Evolutionary conservation across 495 filamentous ascomycete species (phyloP).

Genomic region (Pseudoneurospora amorphoporcata): DNA sequence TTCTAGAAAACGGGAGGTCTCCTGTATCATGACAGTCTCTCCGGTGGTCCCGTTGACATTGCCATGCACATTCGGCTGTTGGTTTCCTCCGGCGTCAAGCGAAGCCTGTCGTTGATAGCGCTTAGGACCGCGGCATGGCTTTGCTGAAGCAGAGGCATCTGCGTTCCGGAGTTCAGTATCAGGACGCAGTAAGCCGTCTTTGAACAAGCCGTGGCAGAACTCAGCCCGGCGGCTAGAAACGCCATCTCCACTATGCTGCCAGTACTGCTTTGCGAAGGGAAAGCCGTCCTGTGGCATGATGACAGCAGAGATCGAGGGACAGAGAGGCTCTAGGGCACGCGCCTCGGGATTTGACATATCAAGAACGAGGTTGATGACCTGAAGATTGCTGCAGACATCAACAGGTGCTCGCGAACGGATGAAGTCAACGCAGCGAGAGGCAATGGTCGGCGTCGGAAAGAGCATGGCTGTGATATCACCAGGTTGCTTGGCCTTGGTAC

Average conservation of each 20-base stretch:
- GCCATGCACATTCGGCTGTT: slow-evolving; percentile 2
- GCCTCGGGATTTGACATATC: slow-evolving; percentile 42
- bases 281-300: slow-evolving; percentile 57
- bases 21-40: slow-evolving; percentile 33
- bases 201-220: slow-evolving; percentile 67
- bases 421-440: slow-evolving; percentile 61
- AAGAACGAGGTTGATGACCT: slow-evolving; percentile 55
- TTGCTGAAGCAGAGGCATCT: slow-evolving; percentile 18
- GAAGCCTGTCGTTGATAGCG: slow-evolving; percentile 59
- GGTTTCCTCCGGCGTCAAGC: slow-evolving; percentile 25
- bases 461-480: slow-evolving; percentile 46
- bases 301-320: slow-evolving; percentile 53
- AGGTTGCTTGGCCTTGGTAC: slow-evolving; percentile 38
- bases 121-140: slow-evolving; percentile 52
- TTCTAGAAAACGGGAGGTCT: slow-evolving; percentile 75
- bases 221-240: slow-evolving; percentile 86
- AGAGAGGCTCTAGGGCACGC: slow-evolving; percentile 28
- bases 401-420: slow-evolving; percentile 46
- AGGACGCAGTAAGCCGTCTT: slow-evolving; percentile 57
- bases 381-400: slow-evolving; percentile 38
- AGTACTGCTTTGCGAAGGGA: slow-evolving; percentile 73
- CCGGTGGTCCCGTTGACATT: slow-evolving; percentile 1
- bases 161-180: slow-evolving; percentile 20
- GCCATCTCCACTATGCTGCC: slow-evolving; percentile 95
- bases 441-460: slow-evolving; percentile 61